Conservation (phyloP, 768 basidiomycete species). For the Leccinellum albellum region DNA sequence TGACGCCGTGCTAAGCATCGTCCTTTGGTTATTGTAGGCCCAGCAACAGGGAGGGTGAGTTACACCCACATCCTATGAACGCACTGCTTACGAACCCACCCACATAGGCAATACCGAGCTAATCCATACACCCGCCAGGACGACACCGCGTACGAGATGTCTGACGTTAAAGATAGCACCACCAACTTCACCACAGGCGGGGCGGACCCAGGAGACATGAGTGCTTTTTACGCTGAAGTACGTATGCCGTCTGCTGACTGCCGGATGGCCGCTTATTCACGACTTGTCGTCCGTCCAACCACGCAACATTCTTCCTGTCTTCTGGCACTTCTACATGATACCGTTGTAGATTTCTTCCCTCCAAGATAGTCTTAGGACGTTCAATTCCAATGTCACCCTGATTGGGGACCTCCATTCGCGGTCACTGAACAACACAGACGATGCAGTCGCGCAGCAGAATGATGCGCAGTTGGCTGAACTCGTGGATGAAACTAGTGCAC, state of each 20-base stretch:
- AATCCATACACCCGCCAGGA: conserved; percentile 72
- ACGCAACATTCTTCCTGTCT: neutral
- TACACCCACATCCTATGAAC: conserved; percentile 24
- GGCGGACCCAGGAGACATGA: conserved; percentile 57
- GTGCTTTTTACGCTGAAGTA: conserved; percentile 73
- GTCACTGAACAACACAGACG: conserved; percentile 74
- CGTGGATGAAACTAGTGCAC: conserved; percentile 64
- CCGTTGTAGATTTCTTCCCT: conserved; percentile 61
- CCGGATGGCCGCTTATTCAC: neutral
- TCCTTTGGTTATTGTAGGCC: conserved; percentile 39
- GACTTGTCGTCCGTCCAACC: neutral
- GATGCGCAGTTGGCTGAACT: conserved; percentile 63
- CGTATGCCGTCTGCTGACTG: conserved; percentile 12
- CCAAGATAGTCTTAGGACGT: conserved; percentile 64
- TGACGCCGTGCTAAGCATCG: conserved; percentile 5
- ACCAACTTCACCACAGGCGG: conserved; percentile 42
- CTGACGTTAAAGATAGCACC: conserved; percentile 59
- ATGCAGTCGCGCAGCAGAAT: conserved; percentile 57
- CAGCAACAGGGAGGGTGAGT: conserved; percentile 58
- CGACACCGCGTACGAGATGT: conserved; percentile 62
- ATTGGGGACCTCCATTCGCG: conserved; percentile 74
- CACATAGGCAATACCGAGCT: conserved; percentile 33
- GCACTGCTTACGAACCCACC: neutral
- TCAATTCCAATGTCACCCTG: conserved; percentile 64
- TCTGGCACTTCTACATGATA: neutral